phyloP scores from a whole-genome alignment of 768 basidiomycete species.

The Neoboletus magnificus region DNA sequence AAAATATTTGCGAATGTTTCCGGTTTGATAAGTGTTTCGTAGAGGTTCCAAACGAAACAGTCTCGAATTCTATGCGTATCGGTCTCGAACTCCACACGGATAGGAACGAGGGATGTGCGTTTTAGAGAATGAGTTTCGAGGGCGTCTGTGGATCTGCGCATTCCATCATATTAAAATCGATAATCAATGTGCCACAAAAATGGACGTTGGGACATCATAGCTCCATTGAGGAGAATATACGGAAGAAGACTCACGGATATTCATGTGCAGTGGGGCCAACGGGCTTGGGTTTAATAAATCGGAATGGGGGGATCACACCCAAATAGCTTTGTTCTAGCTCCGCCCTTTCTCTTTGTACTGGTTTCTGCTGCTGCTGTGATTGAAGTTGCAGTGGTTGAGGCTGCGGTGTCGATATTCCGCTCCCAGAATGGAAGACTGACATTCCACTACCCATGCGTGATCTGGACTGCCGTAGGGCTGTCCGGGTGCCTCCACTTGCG shows the following conservation, averaged over 20 bases:
- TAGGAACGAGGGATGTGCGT: slow-evolving; percentile 69
- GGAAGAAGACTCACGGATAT: slow-evolving; percentile 60
- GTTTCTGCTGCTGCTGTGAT: slow-evolving; percentile 18
- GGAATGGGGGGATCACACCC: slow-evolving; percentile 78
- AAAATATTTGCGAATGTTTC: slow-evolving; percentile 83
- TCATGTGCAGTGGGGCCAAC: slow-evolving; percentile 62
- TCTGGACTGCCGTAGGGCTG: slow-evolving; percentile 49
- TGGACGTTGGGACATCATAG: slow-evolving; percentile 7
- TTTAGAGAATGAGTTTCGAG: slow-evolving; percentile 60
- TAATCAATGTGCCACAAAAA: slow-evolving; percentile 17
- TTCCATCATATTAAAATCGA: slow-evolving; percentile 16
- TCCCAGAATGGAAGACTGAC: slow-evolving; percentile 52
- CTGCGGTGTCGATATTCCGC: slow-evolving; percentile 39
- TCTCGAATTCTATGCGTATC: slow-evolving; percentile 90
- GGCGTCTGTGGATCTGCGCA: slow-evolving; percentile 56
- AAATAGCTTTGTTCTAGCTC: slow-evolving; percentile 88
- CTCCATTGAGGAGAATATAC: slow-evolving; percentile 4
- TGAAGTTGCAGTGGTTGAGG: slow-evolving; percentile 21
- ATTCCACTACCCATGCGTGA: slow-evolving; percentile 46
- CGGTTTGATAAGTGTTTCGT: slow-evolving; percentile 83
- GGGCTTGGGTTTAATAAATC: slow-evolving; percentile 63
- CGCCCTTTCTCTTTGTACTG: slow-evolving; percentile 41
- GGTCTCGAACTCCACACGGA: slow-evolving; percentile 93
- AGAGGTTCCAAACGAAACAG: slow-evolving; percentile 93
- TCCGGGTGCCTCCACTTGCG: slow-evolving; percentile 60